Evolutionary conservation across 2,329 filamentous ascomycete species (phyloP).

Genomic region (Apiospora aurea): DNA sequence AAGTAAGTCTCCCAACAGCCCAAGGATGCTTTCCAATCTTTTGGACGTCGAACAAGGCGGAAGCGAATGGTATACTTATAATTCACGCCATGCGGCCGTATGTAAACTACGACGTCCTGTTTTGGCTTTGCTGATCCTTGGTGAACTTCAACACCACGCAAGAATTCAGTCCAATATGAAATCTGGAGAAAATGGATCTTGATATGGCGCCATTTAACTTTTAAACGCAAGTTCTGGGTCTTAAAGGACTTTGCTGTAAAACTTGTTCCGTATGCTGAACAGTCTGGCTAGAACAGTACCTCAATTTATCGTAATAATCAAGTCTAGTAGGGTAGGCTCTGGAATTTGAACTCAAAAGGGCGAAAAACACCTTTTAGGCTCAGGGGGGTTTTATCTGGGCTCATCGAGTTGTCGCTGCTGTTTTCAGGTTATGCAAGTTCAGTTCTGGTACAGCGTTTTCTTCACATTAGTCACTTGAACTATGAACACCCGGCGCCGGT

Average conservation of each 20-base stretch:
- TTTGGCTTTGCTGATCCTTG: background rate
- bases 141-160: conserved; percentile 4
- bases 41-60: no score
- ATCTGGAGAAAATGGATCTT: conserved; percentile 2
- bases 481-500: background rate
- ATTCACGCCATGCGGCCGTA: conserved; percentile 2
- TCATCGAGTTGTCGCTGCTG: background rate
- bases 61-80: conserved; percentile 6
- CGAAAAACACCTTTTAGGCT: conserved; percentile 6
- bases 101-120: background rate
- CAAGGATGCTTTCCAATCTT: conserved; percentile 6
- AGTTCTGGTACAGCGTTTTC: conserved; percentile 7
- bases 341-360: background rate
- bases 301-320: conserved; percentile 10
- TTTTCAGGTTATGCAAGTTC: conserved; percentile 3
- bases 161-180: background rate
- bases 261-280: conserved; percentile 1
- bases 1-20: background rate
- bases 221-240: conserved; percentile 2
- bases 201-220: background rate
- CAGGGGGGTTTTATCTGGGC: conserved; percentile 5
- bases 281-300: background rate
- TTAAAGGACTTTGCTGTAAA: background rate
- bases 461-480: conserved; percentile 3
- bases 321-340: background rate